Conservation (phyloP, 225 moss, liverwort and hornwort species). For the Pleurozium schreberi region DNA sequence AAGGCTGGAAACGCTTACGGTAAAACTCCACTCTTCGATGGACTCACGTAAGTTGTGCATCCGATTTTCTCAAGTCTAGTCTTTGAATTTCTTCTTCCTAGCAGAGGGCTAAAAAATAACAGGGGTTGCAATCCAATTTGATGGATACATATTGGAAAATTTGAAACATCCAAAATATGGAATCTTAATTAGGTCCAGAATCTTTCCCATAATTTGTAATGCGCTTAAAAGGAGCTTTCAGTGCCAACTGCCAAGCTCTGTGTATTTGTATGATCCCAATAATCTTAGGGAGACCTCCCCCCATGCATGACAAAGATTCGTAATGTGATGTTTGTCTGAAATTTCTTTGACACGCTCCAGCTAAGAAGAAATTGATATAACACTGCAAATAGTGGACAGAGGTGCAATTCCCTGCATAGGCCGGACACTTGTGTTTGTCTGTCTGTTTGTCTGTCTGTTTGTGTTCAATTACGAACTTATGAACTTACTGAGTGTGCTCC, state of each 20-base stretch:
- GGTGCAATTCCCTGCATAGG: background rate
- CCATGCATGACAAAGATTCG: background rate
- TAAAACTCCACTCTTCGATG: constrained; percentile 13
- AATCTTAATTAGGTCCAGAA: too few species aligned
- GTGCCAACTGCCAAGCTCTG: background rate
- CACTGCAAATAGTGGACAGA: too few species aligned
- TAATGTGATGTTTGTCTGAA: background rate
- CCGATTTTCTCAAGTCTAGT: background rate
- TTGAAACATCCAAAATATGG: background rate
- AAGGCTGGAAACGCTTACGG: constrained; percentile 25
- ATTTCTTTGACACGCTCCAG: background rate
- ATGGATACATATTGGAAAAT: background rate
- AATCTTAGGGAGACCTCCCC: background rate
- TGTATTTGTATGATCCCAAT: background rate
- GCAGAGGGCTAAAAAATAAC: background rate
- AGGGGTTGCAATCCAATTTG: background rate
- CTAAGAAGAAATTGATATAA: background rate
- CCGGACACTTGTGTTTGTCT: background rate
- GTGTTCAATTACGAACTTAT: too few species aligned
- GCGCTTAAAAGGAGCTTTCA: background rate
- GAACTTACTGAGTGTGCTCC: too few species aligned
- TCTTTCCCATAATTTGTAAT: too few species aligned
- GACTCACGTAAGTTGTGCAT: constrained; percentile 5
- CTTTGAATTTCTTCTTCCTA: background rate
- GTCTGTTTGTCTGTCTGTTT: too few species aligned